Evolutionary conservation across 1,139 yeast species (phyloP).

Genomic region (Taiozyma onychis): DNA sequence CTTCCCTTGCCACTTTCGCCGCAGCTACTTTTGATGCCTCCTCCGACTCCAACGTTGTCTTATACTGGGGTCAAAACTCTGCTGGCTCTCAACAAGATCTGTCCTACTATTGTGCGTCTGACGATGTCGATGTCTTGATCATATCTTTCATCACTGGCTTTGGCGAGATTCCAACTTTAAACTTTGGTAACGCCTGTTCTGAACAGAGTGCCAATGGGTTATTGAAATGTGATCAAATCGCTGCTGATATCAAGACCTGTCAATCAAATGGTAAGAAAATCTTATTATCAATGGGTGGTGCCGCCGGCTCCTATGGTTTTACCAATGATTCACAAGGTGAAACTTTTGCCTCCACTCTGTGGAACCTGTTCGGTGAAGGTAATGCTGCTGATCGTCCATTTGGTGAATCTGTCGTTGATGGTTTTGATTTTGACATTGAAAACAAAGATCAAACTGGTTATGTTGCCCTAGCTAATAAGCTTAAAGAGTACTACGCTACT

Average conservation of each 20-base stretch:
- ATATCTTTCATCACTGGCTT: conserved; percentile 65
- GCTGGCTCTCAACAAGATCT: conserved; percentile 67
- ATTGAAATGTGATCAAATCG: conserved; percentile 57
- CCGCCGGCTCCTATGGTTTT: conserved; percentile 76
- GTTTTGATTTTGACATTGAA: conserved; percentile 72
- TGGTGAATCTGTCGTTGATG: conserved; percentile 59
- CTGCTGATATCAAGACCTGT: conserved; percentile 76
- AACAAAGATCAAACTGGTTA: conserved; percentile 48
- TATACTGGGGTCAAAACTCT: conserved; percentile 92
- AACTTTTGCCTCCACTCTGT: conserved; percentile 65
- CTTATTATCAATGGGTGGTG: conserved; percentile 83
- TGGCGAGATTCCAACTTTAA: conserved; percentile 40
- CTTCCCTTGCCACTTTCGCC: conserved; percentile 2
- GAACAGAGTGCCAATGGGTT: conserved; percentile 49
- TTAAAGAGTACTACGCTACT: conserved; percentile 51
- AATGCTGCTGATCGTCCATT: conserved; percentile 62
- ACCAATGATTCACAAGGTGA: conserved; percentile 54
- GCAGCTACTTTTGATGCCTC: conserved; percentile 36
- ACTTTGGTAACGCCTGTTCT: conserved; percentile 67
- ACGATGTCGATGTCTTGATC: conserved; percentile 65
- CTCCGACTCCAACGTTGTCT: conserved; percentile 57
- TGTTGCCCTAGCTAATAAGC: conserved; percentile 52
- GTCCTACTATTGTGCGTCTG: conserved; percentile 61
- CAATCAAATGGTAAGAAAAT: conserved; percentile 75
- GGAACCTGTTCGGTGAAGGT: conserved; percentile 88